phyloP scores from a whole-genome alignment of 768 basidiomycete species.

The Boletus reticulatus region DNA sequence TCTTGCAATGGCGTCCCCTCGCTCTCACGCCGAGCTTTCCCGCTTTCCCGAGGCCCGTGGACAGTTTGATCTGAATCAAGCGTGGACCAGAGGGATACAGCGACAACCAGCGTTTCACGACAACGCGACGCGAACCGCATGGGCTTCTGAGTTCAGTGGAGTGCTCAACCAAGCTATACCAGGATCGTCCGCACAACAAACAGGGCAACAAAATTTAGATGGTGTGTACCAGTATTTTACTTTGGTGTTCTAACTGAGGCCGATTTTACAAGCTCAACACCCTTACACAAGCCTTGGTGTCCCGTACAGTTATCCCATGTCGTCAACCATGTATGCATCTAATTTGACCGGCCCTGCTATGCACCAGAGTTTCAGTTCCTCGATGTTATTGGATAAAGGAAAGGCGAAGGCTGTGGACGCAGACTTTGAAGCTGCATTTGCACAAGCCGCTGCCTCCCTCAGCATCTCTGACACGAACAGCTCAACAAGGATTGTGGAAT shows the following conservation, averaged over 20 bases:
- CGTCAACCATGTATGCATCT: conserved; percentile 29
- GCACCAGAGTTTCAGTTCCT: conserved; percentile 31
- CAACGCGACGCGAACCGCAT: conserved; percentile 35
- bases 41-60: conserved; percentile 20
- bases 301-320: conserved; percentile 38
- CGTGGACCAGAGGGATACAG: conserved; percentile 54
- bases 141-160: conserved; percentile 58
- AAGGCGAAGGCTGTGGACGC: conserved; percentile 80
- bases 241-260: conserved; percentile 4
- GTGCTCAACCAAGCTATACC: conserved; percentile 22
- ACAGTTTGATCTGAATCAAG: conserved; percentile 42
- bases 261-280: conserved; percentile 30
- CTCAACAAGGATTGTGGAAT: conserved; percentile 52
- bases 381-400: conserved; percentile 43
- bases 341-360: conserved; percentile 34
- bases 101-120: conserved; percentile 39
- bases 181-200: conserved; percentile 34
- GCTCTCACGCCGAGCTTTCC: conserved; percentile 32
- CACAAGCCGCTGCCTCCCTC: conserved; percentile 58
- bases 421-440: conserved; percentile 87
- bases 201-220: conserved; percentile 23
- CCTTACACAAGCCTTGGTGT: conserved; percentile 36
- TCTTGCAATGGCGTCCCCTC: conserved; percentile 33
- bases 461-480: conserved; percentile 38
- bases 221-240: conserved; percentile 9